These are phyloP conservation scores for Scytalidium sp. DNA, from an alignment of 2,329 filamentous ascomycete genomes.

Conservation along the genomic window DNA sequence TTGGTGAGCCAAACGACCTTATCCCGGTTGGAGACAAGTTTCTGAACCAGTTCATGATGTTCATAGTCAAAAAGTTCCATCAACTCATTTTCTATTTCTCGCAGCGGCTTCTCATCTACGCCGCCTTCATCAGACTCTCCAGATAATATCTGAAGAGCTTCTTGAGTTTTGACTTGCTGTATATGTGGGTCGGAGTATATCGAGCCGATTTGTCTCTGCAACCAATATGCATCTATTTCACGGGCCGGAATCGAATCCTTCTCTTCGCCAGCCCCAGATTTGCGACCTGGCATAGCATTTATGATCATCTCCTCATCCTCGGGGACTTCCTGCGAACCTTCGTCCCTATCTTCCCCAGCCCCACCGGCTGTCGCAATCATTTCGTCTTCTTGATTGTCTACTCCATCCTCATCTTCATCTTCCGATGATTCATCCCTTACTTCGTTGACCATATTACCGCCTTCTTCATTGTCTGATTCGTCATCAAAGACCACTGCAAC, in stretches of 20 bases:
- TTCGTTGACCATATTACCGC: slow-evolving; percentile 74
- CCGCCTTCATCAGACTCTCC: slow-evolving; percentile 71
- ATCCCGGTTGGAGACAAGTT: slow-evolving; percentile 86
- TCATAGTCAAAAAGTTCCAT: slow-evolving; percentile 99
- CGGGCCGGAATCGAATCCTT: slow-evolving; percentile 71
- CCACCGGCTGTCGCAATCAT: slow-evolving; percentile 49
- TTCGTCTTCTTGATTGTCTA: slow-evolving; percentile 53
- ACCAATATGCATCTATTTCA: slow-evolving; percentile 96
- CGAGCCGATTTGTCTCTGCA: slow-evolving; percentile 86
- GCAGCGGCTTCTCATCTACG: slow-evolving; percentile 78
- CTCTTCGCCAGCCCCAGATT: slow-evolving; percentile 45
- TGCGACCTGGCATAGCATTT: slow-evolving; percentile 58
- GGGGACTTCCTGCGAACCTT: slow-evolving; percentile 46
- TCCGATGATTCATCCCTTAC: slow-evolving; percentile 85
- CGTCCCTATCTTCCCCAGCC: slow-evolving; percentile 43
- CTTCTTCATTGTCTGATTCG: slow-evolving; percentile 80
- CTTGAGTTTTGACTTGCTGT: slow-evolving; percentile 87
- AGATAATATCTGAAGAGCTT: slow-evolving; percentile 79
- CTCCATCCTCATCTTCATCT: slow-evolving; percentile 66
- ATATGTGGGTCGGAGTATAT: slow-evolving; percentile 89
- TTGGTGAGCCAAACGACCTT: slow-evolving; percentile 95
- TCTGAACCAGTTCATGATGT: slow-evolving; percentile 87
- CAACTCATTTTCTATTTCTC: slow-evolving; percentile 95
- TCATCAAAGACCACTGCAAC: slow-evolving; percentile 97
- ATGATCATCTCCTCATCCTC: slow-evolving; percentile 80